A percentile compares a stretch with the other conserved stretches of the same genome.
phyloP scores from a whole-genome alignment of 1,139 yeast species.

The Keqinozyma sinolaborantium region DNA sequence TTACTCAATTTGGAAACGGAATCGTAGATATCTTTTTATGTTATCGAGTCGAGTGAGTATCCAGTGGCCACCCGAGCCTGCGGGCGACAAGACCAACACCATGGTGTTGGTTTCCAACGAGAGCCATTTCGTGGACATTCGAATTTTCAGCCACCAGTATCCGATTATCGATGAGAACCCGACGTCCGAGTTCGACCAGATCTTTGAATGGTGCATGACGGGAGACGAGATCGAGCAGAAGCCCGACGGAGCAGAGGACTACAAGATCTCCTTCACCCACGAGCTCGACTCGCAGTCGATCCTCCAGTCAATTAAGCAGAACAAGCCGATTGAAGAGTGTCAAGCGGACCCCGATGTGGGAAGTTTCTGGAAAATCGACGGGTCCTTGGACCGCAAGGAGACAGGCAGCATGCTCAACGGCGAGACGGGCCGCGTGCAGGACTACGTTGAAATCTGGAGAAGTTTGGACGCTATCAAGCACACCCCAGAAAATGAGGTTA shows the following conservation, averaged over 20 bases:
- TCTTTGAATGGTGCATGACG: constrained; percentile 36
- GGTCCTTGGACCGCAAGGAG: constrained; percentile 47
- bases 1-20: constrained; percentile 1
- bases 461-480: constrained; percentile 39
- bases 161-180: constrained; percentile 17
- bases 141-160: constrained; percentile 22
- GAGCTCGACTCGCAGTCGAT: constrained; percentile 40
- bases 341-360: constrained; percentile 43
- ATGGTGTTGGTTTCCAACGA: constrained; percentile 47
- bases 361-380: constrained; percentile 32
- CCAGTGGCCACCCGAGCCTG: constrained; percentile 48
- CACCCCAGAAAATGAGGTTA: constrained; percentile 25
- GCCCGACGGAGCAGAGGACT: constrained; percentile 18
- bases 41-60: constrained; percentile 46
- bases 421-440: constrained; percentile 37
- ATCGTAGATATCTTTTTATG: constrained; percentile 8
- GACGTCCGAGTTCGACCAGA: constrained; percentile 14
- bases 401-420: constrained; percentile 53
- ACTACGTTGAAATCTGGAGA: constrained; percentile 58
- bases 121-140: constrained; percentile 43
- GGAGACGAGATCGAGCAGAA: constrained; percentile 31
- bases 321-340: constrained; percentile 18
- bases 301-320: constrained; percentile 17
- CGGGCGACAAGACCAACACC: constrained; percentile 48
- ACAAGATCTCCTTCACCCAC: constrained; percentile 35